Evolutionary conservation across 2,329 filamentous ascomycete species (phyloP), one percentile per base, ranked within the genome.

Genomic region (Plectosphaerella cucumerina): DNA sequence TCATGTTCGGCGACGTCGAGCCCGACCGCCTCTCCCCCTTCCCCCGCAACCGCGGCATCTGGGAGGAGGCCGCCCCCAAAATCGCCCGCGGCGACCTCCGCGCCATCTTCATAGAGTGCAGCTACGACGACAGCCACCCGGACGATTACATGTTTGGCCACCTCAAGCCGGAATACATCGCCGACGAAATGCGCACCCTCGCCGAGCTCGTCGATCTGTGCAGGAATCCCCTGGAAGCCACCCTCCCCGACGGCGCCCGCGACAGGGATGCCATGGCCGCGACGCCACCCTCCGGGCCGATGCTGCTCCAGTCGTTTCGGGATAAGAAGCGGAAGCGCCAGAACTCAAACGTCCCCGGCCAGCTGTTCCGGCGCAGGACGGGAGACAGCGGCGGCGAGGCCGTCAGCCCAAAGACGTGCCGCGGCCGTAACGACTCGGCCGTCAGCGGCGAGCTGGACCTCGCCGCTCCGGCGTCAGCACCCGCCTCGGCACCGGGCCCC

Each of bases 1-100:
- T 99, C 53, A 89, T 99, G 46, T 97, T 97, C 64, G 94, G 94
- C 17, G 94, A 99, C 58, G 89, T 97, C 35, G 94, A 99, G 64
- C 91, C 94, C 1, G 94, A 99, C 67, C 86, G 84, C 9, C 70
- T 97, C 22, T 95, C 90, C 0, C 70, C 93, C 2, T 86, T 82
- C 1, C 91, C 93, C 1, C 84, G 92, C 21, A 97, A 94, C 58
- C 72, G 79, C n/a, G 75, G 77, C 14, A 84, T 99, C 14, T 99
- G 94, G 94, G 80, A 83, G 57, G 89, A 94, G 62, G 93, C 93
- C 0, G 93, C 92, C 0, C 87, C 87, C 9, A 96, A 95, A 64
- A 84, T 99, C 22, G 87, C 77, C 0, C 71, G 77, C 0, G 89
- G 90, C 2, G 76, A 79, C 4, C 77, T 99, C 1, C 80, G 78